Evolutionary conservation across 164 flowering plant species (phyloP), one percentile per base, ranked within the genome.

Genomic region (Aristolochia fimbriata): DNA sequence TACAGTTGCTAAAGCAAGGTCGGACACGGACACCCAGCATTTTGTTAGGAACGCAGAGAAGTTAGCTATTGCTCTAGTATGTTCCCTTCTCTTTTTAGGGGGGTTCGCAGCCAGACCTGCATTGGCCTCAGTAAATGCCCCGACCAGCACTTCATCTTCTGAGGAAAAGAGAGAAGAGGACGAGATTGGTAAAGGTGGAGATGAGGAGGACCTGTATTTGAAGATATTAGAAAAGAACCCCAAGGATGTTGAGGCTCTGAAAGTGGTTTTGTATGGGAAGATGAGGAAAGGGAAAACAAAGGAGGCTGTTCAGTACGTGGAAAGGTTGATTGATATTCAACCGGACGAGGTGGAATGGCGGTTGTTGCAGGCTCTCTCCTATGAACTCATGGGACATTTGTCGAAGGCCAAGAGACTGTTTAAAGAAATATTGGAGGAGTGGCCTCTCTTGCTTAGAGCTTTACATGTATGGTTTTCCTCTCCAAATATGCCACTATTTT

Each of bases 311-410:
- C 65, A 78, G 79, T 80, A 77, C 69, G 88, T 93, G 61, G 85
- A 88, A 78, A 86, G 66, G 66, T 65, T 93, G 83, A 85, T 83
- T 61, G 78, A 79, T 15, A 33, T 80, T n/a, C 78, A 90, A 61
- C 92, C 96, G 3, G 59, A 72, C 21, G 92, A 87, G 65, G 80
- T 87, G 49, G 98, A 93, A 59, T 93, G 97, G 98, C 86, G 84
- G 78, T 85, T 93, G 27, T 69, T 93, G 78, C 72, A 79, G 73
- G 97, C 96, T 30, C 83, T 86, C 58, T 81, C 80, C 62, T 86
- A 82, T 77, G 98, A 93, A 76, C 74, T 73, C 76, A 77, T 87
- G 81, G 97, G 89, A 62, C 61, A 86, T 23, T 57, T 84, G 54
- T 77, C 75, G 55, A 77, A 65, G 66, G 94, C 98, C 23, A 84